Evolutionary conservation across 2,329 filamentous ascomycete species (phyloP), one percentile per base, ranked within the genome.

Genomic region (Kalmusia sp.): DNA sequence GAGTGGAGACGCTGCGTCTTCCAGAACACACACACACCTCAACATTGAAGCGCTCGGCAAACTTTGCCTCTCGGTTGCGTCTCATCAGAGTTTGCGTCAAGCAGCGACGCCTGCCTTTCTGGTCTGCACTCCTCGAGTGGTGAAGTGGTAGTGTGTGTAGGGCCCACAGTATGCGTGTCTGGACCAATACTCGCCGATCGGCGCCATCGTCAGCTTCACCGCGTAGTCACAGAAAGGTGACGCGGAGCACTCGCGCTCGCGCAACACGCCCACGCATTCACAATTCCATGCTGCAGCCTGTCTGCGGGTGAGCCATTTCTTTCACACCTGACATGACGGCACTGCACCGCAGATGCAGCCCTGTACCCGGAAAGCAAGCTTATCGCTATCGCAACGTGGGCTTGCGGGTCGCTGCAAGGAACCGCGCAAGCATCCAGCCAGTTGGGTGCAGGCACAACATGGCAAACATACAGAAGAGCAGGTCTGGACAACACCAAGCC

Each of bases 281-380:
- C 31, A n/a, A n/a, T n/a, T n/a, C 39, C 48, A 11, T n/a, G n/a
- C n/a, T n/a, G 47, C 47, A 50, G 11, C 7, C 40, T 24, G 27
- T 21, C 43, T 45, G 38, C 52, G 27, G 28, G 11, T 54, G 51
- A 54, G 51, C 51, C 37, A 54, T 54, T 54, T 50, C 22, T 15
- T 50, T 24, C 9, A 17, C 15, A 15, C 17, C 41, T 45, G 15
- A 45, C 41, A 43, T 45, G 24, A 34, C 12, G 2, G 24, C 14
- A 4, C 5, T 8, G 21, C 37, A n/a, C 30, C 19, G 21, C 43
- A 46, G 19, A 27, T 47, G 44, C 44, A 47, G 44, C 33, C 44
- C 44, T 47, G 33, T 12, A 27, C 44, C 31, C 31, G 11, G 22
- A 30, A 38, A 21, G 22, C 31, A 14, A 47, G 33, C 22, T 37